Conservation (phyloP, 768 basidiomycete species). For the Collybia sordida region DNA sequence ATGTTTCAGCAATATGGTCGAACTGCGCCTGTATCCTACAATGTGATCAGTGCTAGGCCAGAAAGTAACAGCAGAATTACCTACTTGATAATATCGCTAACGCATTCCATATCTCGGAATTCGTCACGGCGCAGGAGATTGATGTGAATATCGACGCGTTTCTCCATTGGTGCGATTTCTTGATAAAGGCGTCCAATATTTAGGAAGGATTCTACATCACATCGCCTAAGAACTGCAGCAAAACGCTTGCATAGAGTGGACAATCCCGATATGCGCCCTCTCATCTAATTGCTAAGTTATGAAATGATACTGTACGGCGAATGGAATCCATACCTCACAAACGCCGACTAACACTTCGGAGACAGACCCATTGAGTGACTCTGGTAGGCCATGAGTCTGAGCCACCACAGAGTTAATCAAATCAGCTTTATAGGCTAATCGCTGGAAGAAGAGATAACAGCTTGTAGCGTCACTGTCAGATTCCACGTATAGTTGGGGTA, state of each 20-base stretch:
- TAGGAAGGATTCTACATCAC: constrained; percentile 84
- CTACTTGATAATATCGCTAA: constrained; percentile 84
- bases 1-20: constrained; percentile 86
- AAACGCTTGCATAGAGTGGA: constrained; percentile 89
- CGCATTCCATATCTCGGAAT: constrained; percentile 93
- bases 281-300: constrained; percentile 53
- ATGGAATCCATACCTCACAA: constrained; percentile 69
- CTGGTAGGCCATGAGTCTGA: constrained; percentile 80
- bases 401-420: constrained; percentile 82
- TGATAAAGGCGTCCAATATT: constrained; percentile 79
- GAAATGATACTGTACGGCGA: not conserved
- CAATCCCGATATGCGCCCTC: constrained; percentile 78
- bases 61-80: constrained; percentile 21
- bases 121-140: constrained; percentile 83
- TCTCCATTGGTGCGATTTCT: constrained; percentile 88
- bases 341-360: constrained; percentile 90
- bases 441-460: constrained; percentile 91
- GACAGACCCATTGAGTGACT: constrained; percentile 77
- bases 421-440: constrained; percentile 84
- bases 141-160: constrained; percentile 89
- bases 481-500: constrained; percentile 89
- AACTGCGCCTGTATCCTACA: constrained; percentile 88
- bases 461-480: constrained; percentile 86
- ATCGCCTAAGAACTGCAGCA: constrained; percentile 75
- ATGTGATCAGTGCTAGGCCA: not conserved